These are phyloP conservation scores for Knoxdaviesia proteae DNA, from an alignment of 2,329 filamentous ascomycete species.

Conservation along the genomic window DNA sequence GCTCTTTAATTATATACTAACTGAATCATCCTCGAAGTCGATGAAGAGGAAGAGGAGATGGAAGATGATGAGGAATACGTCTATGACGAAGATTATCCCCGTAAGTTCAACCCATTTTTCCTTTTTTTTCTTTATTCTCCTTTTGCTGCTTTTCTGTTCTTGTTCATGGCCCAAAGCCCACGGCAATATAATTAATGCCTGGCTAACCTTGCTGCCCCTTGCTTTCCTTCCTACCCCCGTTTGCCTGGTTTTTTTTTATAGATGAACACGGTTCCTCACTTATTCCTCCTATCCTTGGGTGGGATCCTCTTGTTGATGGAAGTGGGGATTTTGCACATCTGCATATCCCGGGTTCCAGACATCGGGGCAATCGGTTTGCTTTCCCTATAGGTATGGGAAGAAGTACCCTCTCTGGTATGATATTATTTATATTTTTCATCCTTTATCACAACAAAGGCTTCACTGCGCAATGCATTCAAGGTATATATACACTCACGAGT, in stretches of 20 bases:
- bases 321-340: slow-evolving; percentile 6
- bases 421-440: too few relatives aligned
- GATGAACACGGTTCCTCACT: slow-evolving; percentile 20
- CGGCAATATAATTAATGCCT: not conserved
- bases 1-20: slow-evolving; percentile 4
- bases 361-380: too few relatives aligned
- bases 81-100: slow-evolving; percentile 36
- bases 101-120: slow-evolving; percentile 18
- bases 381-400: too few relatives aligned
- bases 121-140: too few relatives aligned
- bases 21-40: slow-evolving; percentile 12
- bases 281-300: slow-evolving; percentile 28
- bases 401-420: too few relatives aligned
- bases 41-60: slow-evolving; percentile 42
- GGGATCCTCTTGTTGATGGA: slow-evolving; percentile 21
- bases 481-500: too few relatives aligned
- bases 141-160: too few relatives aligned
- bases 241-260: not conserved
- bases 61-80: slow-evolving; percentile 47
- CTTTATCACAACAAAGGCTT: too few relatives aligned
- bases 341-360: too few relatives aligned
- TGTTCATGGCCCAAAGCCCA: too few relatives aligned
- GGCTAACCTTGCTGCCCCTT: not conserved
- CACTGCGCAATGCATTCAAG: too few relatives aligned
- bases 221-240: too few relatives aligned